Base-by-base conservation (phyloP, 768 basidiomycete genomes). In the Lentinula edodes region DNA sequence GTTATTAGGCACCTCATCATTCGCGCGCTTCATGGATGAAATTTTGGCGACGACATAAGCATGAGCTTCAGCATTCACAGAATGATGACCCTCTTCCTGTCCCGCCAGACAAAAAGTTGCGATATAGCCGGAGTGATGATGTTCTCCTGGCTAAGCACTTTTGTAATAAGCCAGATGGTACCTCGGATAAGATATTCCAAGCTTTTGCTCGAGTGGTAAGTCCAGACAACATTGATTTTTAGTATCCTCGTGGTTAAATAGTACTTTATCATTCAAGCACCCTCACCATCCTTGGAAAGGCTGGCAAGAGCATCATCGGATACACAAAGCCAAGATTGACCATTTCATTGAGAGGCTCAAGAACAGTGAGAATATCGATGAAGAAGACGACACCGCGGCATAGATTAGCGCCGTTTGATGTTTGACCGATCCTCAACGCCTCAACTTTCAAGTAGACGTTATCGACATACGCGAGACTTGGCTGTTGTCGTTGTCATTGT, bases 1-100 rank as follows among this genome's bases (percentile, higher is more conserved):
- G 61, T 16, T 43, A 20, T 20, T 67, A 91, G 89, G 91, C 91
- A 0, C 92, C 92, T 0, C 92, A 94, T 72, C 92, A 94, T 69
- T 93, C 92, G 28, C 86, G 91, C 41, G 92, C 92, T 52, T 94
- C 92, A 6, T 94, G 92, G 92, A 92, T 94, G 90, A 94, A 94
- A 73, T 94, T 87, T 72, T 94, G 91, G 84, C 82, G 92, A 15
- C 79, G 92, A 60, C 92, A 94, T 71, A 91, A 91, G 66, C 92
- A 94, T 66, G 92, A 94, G 66, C 75, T 92, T 41, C 80, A 87
- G 56, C 83, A 82, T 61, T 76, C 78, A 2, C 85, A 86, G n/a
- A 78, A 74, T 0, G 88, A 89, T 62, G 89, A 85, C 10, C 88
- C 89, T 1, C 74, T 90, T 12, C 90, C 91, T 5, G 80, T 81